Evolutionary conservation across 192 early-diverging fungal species (phyloP).

Genomic region (Bifiguratus adelaidae): DNA sequence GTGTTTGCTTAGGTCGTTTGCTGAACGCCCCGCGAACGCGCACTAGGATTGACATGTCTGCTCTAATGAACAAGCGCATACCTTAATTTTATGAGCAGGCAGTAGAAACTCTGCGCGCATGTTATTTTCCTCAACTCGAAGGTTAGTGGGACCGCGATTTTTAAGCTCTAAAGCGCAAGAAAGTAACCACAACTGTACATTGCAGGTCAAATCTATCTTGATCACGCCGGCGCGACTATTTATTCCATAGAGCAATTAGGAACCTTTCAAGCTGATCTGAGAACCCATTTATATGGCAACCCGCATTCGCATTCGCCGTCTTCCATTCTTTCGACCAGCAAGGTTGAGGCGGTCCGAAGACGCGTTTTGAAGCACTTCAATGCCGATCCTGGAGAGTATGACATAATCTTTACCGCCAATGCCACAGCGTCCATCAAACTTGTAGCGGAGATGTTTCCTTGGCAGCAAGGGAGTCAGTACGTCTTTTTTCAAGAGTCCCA

Average conservation of each 20-base stretch:
- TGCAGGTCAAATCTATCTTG: background rate
- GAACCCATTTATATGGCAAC: slow-evolving; percentile 43
- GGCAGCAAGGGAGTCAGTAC: slow-evolving; percentile 30
- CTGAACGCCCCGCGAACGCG: no score
- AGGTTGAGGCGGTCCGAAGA: slow-evolving; percentile 40
- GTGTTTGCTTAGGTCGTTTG: no score
- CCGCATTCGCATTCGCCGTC: slow-evolving; percentile 54
- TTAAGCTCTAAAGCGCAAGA: background rate
- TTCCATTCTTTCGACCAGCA: slow-evolving; percentile 34
- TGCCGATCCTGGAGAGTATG: slow-evolving; percentile 39
- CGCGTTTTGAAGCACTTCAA: slow-evolving; percentile 46
- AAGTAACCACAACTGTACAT: no score
- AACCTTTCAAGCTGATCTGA: slow-evolving; percentile 27
- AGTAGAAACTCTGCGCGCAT: no score
- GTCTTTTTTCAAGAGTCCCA: slow-evolving; percentile 59
- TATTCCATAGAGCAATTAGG: slow-evolving; percentile 30
- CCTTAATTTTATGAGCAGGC: no score
- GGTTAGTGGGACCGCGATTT: no score
- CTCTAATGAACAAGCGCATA: no score
- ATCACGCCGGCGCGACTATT: slow-evolving; percentile 49
- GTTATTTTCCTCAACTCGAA: no score
- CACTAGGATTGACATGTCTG: no score
- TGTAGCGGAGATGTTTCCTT: slow-evolving; percentile 60
- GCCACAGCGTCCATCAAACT: slow-evolving; percentile 69
- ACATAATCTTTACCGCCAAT: slow-evolving; percentile 68